These are phyloP conservation scores for Ceratobasidium sp. DNA, from an alignment of 1,284 basidiomycete species.

Conservation along the genomic window DNA sequence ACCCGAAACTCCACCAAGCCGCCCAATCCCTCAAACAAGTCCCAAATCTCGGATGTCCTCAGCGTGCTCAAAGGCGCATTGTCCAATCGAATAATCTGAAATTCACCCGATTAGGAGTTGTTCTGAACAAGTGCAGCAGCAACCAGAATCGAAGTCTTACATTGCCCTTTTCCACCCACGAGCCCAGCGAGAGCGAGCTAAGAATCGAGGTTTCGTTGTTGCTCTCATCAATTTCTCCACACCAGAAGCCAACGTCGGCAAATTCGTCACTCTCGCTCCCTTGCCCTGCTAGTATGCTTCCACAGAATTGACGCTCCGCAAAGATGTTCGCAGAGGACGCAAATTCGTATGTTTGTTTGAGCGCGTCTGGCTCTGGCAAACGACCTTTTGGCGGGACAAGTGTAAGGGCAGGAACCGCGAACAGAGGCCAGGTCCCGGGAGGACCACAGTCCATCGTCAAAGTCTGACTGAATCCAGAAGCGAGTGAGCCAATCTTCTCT, in stretches of 20 bases:
- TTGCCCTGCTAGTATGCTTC: constrained; percentile 40
- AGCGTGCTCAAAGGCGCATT: constrained; percentile 15
- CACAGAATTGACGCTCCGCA: constrained; percentile 21
- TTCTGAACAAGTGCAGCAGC: neutral
- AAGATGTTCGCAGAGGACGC: constrained; percentile 31
- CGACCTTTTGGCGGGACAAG: constrained; percentile 19
- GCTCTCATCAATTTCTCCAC: constrained; percentile 34
- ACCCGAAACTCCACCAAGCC: constrained; percentile 41
- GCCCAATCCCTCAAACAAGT: constrained; percentile 16
- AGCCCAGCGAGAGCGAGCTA: constrained; percentile 28
- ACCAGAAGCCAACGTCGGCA: constrained; percentile 38
- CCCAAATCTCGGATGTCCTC: constrained; percentile 34
- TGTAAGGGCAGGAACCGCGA: constrained; percentile 22
- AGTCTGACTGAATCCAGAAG: neutral
- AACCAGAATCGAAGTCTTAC: constrained; percentile 24
- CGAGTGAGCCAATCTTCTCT: neutral
- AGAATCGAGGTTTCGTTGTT: constrained; percentile 23
- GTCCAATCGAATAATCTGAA: constrained; percentile 24
- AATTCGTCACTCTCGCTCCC: constrained; percentile 43
- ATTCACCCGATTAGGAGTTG: neutral
- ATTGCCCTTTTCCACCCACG: constrained; percentile 32
- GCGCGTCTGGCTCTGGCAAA: constrained; percentile 9
- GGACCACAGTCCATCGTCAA: neutral
- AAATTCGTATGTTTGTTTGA: constrained; percentile 34
- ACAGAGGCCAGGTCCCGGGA: constrained; percentile 13